A percentile compares a stretch with the other conserved stretches of the same genome.
Conservation (phyloP, 495 filamentous ascomycete species). For the Clavariopsis aquatica region DNA sequence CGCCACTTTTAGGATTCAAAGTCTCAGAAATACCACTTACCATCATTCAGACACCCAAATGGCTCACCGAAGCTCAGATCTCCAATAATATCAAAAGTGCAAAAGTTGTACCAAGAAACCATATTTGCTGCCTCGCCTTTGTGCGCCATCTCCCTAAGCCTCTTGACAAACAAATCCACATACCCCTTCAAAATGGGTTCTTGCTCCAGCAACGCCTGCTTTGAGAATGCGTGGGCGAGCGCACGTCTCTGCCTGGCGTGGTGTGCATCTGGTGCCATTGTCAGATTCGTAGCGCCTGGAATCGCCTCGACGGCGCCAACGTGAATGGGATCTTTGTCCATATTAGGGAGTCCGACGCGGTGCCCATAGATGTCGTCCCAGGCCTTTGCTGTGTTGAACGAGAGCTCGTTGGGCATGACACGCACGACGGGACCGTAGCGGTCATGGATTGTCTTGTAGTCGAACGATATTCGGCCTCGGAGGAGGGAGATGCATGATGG, state of each 20-base stretch:
- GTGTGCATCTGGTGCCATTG: slow-evolving; percentile 41
- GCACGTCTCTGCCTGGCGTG: slow-evolving; percentile 41
- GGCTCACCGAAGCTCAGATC: slow-evolving; percentile 46
- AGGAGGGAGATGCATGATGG: slow-evolving; percentile 23
- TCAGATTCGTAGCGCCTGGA: slow-evolving; percentile 42
- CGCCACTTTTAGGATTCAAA: background rate
- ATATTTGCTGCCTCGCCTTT: slow-evolving; percentile 39
- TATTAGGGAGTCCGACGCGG: slow-evolving; percentile 32
- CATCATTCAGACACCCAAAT: slow-evolving; percentile 42
- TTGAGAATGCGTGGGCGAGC: slow-evolving; percentile 40
- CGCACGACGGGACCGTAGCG: slow-evolving; percentile 39
- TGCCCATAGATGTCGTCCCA: slow-evolving; percentile 46
- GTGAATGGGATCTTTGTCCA: slow-evolving; percentile 44
- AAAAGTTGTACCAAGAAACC: slow-evolving; percentile 43
- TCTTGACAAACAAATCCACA: slow-evolving; percentile 40
- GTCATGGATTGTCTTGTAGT: slow-evolving; percentile 24
- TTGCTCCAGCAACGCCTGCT: slow-evolving; percentile 42
- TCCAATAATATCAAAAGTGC: slow-evolving; percentile 46
- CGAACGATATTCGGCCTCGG: slow-evolving; percentile 24
- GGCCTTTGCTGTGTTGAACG: slow-evolving; percentile 38
- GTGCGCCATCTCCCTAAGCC: slow-evolving; percentile 33
- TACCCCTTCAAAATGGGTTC: slow-evolving; percentile 43
- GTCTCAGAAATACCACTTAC: slow-evolving; percentile 12
- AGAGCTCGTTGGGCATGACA: slow-evolving; percentile 43
- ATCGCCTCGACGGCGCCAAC: slow-evolving; percentile 41